Base-by-base conservation (phyloP, 768 basidiomycete genomes). In the Psilocybe tampanensis region DNA sequence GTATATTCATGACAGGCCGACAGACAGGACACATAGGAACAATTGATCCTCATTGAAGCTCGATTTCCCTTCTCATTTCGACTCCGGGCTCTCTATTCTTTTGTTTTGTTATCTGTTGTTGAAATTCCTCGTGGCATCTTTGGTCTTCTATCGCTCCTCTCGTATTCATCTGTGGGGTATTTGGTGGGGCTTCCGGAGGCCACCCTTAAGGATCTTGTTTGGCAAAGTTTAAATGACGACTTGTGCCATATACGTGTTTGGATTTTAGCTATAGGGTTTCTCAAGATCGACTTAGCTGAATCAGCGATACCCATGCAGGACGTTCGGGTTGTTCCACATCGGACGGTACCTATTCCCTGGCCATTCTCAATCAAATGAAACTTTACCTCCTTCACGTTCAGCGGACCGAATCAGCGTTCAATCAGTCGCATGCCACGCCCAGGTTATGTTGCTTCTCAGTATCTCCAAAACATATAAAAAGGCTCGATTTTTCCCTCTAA, bases 181-280 rank as follows among this genome's bases (percentile, higher is more conserved):
- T 17, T 26, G 18, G 18, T 18, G 22, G 29, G 15, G 15, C 17
- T 29, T 26, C 39, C 47, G 45, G 34, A 56, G 54, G 45, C 44
- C 52, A 44, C 55, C 29, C 47, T 56, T 24, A 50, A 44, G 34
- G 52, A 42, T 22, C 29, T 4, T 29, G 29, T 29, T 39, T 55
- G 58, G 52, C 45, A 45, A 64, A 65, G 64, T 50, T 59, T 60
- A 62, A 64, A 55, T 64, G 66, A 65, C 55, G 53, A 52, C 62
- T 62, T 62, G 52, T 64, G 65, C 65, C 62, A 64, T 58, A 60
- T 59, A 39, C 43, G 56, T 50, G 43, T 64, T 65, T 62, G 61
- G 48, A 65, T 67, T 65, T 67, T 65, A 65, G 58, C 66, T 67
- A 65, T 65, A 65, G 64, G 64, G 62, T 67, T 65, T 62, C 39